A percentile compares a stretch with the other conserved stretches of the same genome.
Conservation (phyloP, 352 stramenopile species). For the Phytophthora pini region DNA sequence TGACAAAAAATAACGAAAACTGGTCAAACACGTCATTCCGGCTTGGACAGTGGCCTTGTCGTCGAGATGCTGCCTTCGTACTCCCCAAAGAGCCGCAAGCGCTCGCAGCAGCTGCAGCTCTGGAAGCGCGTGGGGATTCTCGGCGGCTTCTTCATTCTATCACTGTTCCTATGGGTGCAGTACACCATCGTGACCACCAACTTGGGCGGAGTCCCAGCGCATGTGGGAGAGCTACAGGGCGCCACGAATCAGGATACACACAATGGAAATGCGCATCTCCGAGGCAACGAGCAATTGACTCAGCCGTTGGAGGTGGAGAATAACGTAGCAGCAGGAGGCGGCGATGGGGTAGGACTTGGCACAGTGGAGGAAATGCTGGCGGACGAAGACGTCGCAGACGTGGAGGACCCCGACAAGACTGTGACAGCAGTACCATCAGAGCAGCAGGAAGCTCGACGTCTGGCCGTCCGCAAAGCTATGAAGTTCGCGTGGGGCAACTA, state of each 20-base stretch:
- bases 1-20: no score
- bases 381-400: conserved; percentile 97
- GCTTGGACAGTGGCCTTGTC: neutral
- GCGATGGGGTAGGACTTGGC: conserved; percentile 1
- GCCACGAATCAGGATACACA: conserved; percentile 20
- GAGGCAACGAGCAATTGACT: conserved; percentile 11
- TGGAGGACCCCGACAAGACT: conserved; percentile 27
- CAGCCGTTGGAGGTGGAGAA: neutral
- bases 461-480: conserved; percentile 70
- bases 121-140: conserved; percentile 33
- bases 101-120: conserved; percentile 29
- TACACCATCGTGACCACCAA: conserved; percentile 56
- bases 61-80: conserved; percentile 32
- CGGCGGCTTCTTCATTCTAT: conserved; percentile 14
- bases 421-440: conserved; percentile 25
- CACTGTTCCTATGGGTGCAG: conserved; percentile 60
- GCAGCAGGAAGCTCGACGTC: conserved; percentile 51
- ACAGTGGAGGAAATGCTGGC: conserved; percentile 94
- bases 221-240: conserved; percentile 30
- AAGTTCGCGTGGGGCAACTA: conserved; percentile 91
- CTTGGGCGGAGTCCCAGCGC: conserved; percentile 28
- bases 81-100: conserved; percentile 21
- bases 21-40: conserved; percentile 7
- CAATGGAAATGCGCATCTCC: conserved; percentile 15
- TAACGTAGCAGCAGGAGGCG: conserved; percentile 6